phyloP scores from a whole-genome alignment of 805 yeast genomes.

The Lipomyces sp. region DNA sequence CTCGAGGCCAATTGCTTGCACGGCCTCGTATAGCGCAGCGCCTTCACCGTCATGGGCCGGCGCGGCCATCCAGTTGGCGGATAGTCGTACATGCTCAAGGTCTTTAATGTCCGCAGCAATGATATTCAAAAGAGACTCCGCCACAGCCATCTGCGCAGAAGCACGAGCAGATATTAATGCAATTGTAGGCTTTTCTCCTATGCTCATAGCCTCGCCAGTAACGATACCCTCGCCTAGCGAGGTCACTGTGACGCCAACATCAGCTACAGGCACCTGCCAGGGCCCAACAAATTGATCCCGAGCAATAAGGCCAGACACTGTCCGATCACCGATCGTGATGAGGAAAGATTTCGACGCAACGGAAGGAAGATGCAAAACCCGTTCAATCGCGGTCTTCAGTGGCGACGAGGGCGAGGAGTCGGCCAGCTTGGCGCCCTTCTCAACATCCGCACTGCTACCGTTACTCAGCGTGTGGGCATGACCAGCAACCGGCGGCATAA shows the following conservation, averaged over 20 bases:
- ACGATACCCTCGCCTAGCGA: slow-evolving; percentile 72
- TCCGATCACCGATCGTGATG: slow-evolving; percentile 96
- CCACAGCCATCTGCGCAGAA: slow-evolving; percentile 92
- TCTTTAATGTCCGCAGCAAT: slow-evolving; percentile 84
- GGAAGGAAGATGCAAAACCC: slow-evolving; percentile 85
- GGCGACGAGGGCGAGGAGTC: slow-evolving; percentile 21
- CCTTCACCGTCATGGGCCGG: slow-evolving; percentile 96
- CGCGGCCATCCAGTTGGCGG: slow-evolving; percentile 99
- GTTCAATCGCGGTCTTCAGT: slow-evolving; percentile 55
- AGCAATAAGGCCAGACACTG: slow-evolving; percentile 95
- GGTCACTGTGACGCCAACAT: slow-evolving; percentile 93
- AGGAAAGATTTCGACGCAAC: slow-evolving; percentile 94
- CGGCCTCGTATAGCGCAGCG: slow-evolving; percentile 90
- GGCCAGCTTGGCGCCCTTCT: slow-evolving; percentile 4
- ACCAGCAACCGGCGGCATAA: background rate
- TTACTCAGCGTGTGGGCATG: background rate
- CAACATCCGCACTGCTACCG: slow-evolving; percentile 6
- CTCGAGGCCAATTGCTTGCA: slow-evolving; percentile 90
- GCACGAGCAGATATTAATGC: slow-evolving; percentile 88
- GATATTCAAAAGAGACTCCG: slow-evolving; percentile 85
- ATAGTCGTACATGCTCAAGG: slow-evolving; percentile 71
- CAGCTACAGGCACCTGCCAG: slow-evolving; percentile 99
- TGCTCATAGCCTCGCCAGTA: slow-evolving; percentile 96
- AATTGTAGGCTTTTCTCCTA: slow-evolving; percentile 93
- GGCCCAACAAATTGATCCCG: slow-evolving; percentile 99